Base-by-base conservation (phyloP, 306 rosid genomes). In the Calophaca sinica region DNA sequence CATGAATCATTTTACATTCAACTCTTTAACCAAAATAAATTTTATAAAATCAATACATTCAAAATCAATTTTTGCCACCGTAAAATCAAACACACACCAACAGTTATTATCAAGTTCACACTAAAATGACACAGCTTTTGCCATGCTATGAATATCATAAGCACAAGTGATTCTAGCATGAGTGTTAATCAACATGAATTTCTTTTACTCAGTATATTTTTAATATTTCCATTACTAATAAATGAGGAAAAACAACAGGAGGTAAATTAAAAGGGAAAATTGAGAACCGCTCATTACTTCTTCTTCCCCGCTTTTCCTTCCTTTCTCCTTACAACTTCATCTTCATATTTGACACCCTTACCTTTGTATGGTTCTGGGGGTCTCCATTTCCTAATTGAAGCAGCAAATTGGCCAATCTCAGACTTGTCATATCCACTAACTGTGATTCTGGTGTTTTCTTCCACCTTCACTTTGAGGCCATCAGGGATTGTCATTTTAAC, bases 321-420 rank as follows among this genome's bases (percentile, higher is more conserved):
- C 86, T 94, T 92, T 76, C 97, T 89, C 84, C 99, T 85, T 11
- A 94, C 72, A 38, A 94, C 15, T 83, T 94, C 96, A 72, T 94
- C 97, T 12, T 96, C 96, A 84, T 94, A 94, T 87, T 89, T 94
- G 65, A 94, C 82, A 82, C 99, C 99, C 87, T 94, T 94, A 61
- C 99, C 99, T 73, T 94, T 94, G 79, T 94, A 94, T 14, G 99
- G 99, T 73, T 94, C 99, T 7, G 99, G 99, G 11, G 99, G 99
- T 78, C 99, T 90, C 96, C 99, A 94, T 83, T 81, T 87, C 83
- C 97, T 85, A 63, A 92, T 79, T 0, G 97, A 87, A 58, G 96
- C 97, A 77, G 97, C 97, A 86, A 92, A 92, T 80, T 94, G 96
- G 64, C 99, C 99, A 12, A 94, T 79, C 28, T 78, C 96, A 63